Percentiles rank a stretch among this genome's conserved stretches.
Evolutionary conservation across 1,139 yeast genomes (phyloP).

Genomic region (Zhuliangozyma blackwelliae): DNA sequence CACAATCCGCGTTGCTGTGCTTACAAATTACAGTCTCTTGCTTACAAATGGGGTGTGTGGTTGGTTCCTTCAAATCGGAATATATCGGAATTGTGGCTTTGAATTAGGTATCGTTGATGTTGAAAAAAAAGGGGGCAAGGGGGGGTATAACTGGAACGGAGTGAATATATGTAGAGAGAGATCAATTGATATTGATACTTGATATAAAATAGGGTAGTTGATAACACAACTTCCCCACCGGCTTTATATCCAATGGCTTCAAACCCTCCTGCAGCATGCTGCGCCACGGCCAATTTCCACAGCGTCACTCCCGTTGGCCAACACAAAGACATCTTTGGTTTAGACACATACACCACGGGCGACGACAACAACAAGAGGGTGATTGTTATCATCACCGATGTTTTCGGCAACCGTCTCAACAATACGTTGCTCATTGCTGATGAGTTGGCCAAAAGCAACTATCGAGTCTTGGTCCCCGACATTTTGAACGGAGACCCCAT

Average conservation of each 20-base stretch:
- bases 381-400: conserved; percentile 63
- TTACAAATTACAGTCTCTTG: no score
- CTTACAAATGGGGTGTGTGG: no score
- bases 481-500: conserved; percentile 57
- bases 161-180: no score
- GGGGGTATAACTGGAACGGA: no score
- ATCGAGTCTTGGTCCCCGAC: conserved; percentile 70
- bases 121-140: no score
- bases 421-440: conserved; percentile 69
- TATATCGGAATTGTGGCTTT: no score
- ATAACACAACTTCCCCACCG: no score
- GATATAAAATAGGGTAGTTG: no score
- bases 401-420: conserved; percentile 55
- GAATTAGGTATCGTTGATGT: no score
- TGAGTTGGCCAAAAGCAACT: conserved; percentile 52
- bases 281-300: conserved; percentile 40
- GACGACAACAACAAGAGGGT: conserved; percentile 33
- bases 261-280: conserved; percentile 49
- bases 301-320: conserved; percentile 50
- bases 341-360: conserved; percentile 57
- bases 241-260: conserved; percentile 62
- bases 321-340: conserved; percentile 37
- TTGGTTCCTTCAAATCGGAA: no score
- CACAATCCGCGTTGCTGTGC: no score
- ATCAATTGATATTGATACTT: no score